A percentile compares a stretch with the other conserved stretches of the same genome.
phyloP scores from a whole-genome alignment of 345 rosid species.

The Abelmoschus esculentus region DNA sequence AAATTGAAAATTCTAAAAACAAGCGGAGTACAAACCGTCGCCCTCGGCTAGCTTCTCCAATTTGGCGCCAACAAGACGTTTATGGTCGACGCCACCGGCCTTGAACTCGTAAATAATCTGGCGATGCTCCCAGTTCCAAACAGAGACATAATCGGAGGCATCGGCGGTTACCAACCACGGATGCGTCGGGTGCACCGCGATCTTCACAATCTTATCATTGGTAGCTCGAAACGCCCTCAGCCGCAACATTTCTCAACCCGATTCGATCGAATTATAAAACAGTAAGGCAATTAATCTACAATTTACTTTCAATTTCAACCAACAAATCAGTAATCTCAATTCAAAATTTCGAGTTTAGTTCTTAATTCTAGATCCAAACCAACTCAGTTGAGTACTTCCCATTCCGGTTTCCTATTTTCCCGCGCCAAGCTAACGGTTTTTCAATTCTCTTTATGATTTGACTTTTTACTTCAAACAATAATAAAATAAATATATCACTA shows the following conservation, averaged over 20 bases:
- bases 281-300: neutral
- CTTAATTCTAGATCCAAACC: conserved; percentile 3
- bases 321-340: neutral
- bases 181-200: conserved; percentile 94
- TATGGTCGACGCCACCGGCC: conserved; percentile 94
- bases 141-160: conserved; percentile 90
- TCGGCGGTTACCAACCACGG: conserved; percentile 98
- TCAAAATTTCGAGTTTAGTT: neutral
- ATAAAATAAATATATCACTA: neutral
- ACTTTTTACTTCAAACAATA: neutral
- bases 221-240: conserved; percentile 78
- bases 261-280: conserved; percentile 9
- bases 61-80: conserved; percentile 94
- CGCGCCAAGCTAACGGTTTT: neutral
- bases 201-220: conserved; percentile 79
- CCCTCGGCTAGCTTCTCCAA: conserved; percentile 99
- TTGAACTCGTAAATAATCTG: conserved; percentile 96
- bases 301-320: neutral
- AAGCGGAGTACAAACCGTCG: conserved; percentile 43
- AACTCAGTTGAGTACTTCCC: neutral
- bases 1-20: neutral
- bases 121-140: conserved; percentile 99
- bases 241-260: conserved; percentile 60
- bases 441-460: neutral
- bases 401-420: neutral